Percentiles rank a stretch among this genome's conserved stretches.
Conservation (phyloP, 1,284 basidiomycete species). For the Phlebopus sp. region DNA sequence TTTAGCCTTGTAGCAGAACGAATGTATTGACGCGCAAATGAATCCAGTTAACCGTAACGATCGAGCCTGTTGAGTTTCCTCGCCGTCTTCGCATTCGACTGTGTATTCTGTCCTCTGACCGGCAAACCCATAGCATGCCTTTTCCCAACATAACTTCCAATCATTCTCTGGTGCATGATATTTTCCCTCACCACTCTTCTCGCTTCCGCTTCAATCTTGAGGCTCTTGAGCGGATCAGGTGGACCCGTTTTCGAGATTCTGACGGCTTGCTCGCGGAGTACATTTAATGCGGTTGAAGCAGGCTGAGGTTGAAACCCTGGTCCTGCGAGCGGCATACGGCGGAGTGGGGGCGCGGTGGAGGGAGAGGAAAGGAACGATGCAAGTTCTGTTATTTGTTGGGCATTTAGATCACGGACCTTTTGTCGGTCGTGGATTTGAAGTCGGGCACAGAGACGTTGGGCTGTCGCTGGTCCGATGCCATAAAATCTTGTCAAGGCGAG, state of each 20-base stretch:
- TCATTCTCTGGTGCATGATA: slow-evolving; percentile 85
- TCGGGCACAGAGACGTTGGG: slow-evolving; percentile 82
- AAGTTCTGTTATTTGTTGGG: slow-evolving; percentile 78
- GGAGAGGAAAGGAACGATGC: slow-evolving; percentile 89
- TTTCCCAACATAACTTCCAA: slow-evolving; percentile 85
- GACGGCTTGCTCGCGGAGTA: slow-evolving; percentile 34
- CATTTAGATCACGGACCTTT: slow-evolving; percentile 73
- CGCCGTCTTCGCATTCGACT: slow-evolving; percentile 83
- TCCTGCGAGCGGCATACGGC: slow-evolving; percentile 60
- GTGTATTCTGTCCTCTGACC: slow-evolving; percentile 87
- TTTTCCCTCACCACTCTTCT: slow-evolving; percentile 79
- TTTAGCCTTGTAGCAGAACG: slow-evolving; percentile 8
- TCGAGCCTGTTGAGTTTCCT: slow-evolving; percentile 77
- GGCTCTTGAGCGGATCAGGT: slow-evolving; percentile 60
- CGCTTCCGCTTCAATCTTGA: slow-evolving; percentile 84
- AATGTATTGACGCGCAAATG: slow-evolving; percentile 10
- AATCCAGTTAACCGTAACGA: slow-evolving; percentile 37
- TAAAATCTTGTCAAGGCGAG: slow-evolving; percentile 83
- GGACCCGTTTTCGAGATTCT: slow-evolving; percentile 23
- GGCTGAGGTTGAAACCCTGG: slow-evolving; percentile 48
- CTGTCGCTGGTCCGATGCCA: slow-evolving; percentile 73
- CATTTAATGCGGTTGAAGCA: slow-evolving; percentile 41
- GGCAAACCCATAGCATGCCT: slow-evolving; percentile 87
- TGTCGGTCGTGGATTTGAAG: slow-evolving; percentile 82
- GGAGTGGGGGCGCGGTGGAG: slow-evolving; percentile 58